Conservation (phyloP, 371 early-diverging fungal species). For the Rhizopus sp. region DNA sequence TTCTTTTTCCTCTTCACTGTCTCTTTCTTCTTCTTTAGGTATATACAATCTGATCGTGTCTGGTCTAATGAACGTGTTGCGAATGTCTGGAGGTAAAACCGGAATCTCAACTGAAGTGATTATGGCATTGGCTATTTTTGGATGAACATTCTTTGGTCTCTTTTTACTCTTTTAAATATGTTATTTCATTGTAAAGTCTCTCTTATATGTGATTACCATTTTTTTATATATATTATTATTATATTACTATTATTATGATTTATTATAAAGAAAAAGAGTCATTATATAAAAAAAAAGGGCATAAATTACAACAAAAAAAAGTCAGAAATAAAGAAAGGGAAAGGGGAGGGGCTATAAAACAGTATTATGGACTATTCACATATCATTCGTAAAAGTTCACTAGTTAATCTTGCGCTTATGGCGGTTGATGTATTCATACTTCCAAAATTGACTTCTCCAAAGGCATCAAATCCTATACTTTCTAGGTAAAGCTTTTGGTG, state of each 20-base stretch:
- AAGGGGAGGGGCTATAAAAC: background rate
- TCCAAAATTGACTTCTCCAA: constrained; percentile 32
- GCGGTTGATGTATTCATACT: constrained; percentile 5
- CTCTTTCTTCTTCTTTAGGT: constrained; percentile 9
- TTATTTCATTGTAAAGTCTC: background rate
- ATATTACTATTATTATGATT: too few species aligned
- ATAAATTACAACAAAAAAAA: too few species aligned
- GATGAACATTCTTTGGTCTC: constrained; percentile 7
- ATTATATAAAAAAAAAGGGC: background rate
- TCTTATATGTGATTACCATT: background rate
- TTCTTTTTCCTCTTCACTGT: constrained; percentile 19
- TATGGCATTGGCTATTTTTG: constrained; percentile 17
- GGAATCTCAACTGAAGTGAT: constrained; percentile 11
- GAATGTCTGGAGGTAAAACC: background rate
- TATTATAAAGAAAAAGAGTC: background rate
- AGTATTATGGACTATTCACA: constrained; percentile 18
- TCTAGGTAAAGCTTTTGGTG: constrained; percentile 50
- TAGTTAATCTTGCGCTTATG: constrained; percentile 12
- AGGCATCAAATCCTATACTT: constrained; percentile 47
- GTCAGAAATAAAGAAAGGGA: background rate
- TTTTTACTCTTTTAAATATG: background rate
- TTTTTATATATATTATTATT: too few species aligned
- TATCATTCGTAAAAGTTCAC: constrained; percentile 22
- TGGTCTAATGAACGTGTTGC: constrained; percentile 18
- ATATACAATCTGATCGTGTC: constrained; percentile 19